These are phyloP conservation scores for Podaxis sp. DNA, from an alignment of 768 basidiomycete genomes.

Conservation along the genomic window DNA sequence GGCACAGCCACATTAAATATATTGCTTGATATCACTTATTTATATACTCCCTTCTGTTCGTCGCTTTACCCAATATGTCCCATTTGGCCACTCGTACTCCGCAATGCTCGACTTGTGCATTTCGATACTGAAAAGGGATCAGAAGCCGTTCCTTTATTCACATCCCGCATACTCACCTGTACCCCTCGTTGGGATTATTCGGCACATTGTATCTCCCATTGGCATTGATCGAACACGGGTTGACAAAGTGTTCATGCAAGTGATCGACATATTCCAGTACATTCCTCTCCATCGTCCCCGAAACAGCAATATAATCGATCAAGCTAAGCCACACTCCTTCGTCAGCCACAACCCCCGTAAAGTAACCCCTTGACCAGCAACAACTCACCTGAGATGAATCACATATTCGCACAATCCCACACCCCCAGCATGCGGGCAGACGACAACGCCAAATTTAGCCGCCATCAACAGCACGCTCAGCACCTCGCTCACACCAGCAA, in stretches of 20 bases:
- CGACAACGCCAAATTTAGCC: constrained; percentile 80
- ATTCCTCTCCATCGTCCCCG: constrained; percentile 91
- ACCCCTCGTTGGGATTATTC: constrained; percentile 70
- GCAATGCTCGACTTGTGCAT: constrained; percentile 81
- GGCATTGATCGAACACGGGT: constrained; percentile 84
- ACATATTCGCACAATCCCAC: constrained; percentile 93
- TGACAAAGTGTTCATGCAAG: constrained; percentile 90
- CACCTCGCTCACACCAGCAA: constrained; percentile 95
- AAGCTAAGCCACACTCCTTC: constrained; percentile 42
- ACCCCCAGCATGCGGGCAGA: constrained; percentile 94
- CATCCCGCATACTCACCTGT: constrained; percentile 48
- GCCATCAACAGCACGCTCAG: constrained; percentile 88
- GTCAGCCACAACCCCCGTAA: not conserved
- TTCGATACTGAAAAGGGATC: constrained; percentile 62
- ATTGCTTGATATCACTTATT: constrained; percentile 5
- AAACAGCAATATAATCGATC: constrained; percentile 92
- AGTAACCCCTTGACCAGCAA: not conserved
- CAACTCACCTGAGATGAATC: constrained; percentile 67
- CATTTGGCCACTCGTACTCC: constrained; percentile 84
- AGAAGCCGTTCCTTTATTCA: not conserved
- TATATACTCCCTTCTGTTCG: constrained; percentile 15
- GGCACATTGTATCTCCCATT: constrained; percentile 90
- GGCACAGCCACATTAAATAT: constrained; percentile 14
- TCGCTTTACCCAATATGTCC: constrained; percentile 69
- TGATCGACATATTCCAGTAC: constrained; percentile 92